These are phyloP conservation scores for Linnemannia exigua DNA, from an alignment of 192 early-diverging fungal genomes.

Conservation along the genomic window DNA sequence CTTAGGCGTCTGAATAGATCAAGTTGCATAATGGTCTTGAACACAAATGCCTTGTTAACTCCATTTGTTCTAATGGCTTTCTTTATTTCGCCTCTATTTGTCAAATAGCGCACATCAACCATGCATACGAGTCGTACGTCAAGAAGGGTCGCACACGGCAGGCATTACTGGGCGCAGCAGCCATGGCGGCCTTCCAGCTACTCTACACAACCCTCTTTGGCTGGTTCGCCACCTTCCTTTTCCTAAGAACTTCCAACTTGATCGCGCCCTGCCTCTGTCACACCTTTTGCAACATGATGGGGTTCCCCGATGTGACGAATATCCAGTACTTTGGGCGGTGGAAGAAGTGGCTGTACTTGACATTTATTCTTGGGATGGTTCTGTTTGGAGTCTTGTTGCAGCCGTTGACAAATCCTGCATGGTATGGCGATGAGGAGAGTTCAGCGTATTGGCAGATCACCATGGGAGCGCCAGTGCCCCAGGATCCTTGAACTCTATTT, in stretches of 20 bases:
- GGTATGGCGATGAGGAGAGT: constrained; percentile 31
- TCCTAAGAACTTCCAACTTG: constrained; percentile 72
- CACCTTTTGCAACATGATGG: constrained; percentile 83
- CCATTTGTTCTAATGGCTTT: too few relatives aligned
- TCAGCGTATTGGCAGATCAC: constrained; percentile 28
- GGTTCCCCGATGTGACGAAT: constrained; percentile 75
- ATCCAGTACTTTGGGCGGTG: constrained; percentile 47
- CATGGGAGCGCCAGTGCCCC: not conserved
- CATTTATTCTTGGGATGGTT: constrained; percentile 41
- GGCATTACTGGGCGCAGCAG: constrained; percentile 59
- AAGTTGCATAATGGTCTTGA: not conserved
- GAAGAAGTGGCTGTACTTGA: constrained; percentile 36
- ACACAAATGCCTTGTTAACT: too few relatives aligned
- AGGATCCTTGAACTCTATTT: not conserved
- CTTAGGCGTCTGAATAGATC: constrained; percentile 16
- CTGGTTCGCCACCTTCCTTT: constrained; percentile 79
- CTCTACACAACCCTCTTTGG: constrained; percentile 84
- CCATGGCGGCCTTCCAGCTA: constrained; percentile 71
- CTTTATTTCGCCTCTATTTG: not conserved
- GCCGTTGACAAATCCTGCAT: constrained; percentile 46
- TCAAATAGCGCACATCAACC: constrained; percentile 78
- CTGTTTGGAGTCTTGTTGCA: constrained; percentile 43
- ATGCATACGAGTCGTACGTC: constrained; percentile 70
- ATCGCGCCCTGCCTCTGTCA: constrained; percentile 69
- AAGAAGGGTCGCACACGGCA: constrained; percentile 52